These are phyloP conservation scores for Mycena maculata DNA, from an alignment of 768 basidiomycete species.

Conservation along the genomic window DNA sequence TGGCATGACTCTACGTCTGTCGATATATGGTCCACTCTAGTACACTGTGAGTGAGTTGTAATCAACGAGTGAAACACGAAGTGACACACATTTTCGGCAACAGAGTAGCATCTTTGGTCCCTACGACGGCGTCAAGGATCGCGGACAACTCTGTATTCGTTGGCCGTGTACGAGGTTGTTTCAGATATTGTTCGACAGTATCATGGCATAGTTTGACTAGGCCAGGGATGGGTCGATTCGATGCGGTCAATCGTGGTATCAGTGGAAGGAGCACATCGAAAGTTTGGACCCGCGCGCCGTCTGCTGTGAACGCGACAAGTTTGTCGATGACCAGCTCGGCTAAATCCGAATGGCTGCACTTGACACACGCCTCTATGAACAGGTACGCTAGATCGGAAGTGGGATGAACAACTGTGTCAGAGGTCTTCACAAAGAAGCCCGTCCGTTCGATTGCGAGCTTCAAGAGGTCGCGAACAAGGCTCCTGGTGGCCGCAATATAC, in stretches of 20 bases:
- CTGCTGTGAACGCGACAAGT: not conserved
- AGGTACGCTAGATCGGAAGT: not conserved
- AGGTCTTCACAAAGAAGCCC: constrained; percentile 8
- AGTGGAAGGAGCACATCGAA: constrained; percentile 3
- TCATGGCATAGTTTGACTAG: constrained; percentile 8
- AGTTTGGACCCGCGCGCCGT: not conserved
- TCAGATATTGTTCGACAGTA: not conserved
- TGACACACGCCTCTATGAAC: constrained; percentile 16
- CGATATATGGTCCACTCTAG: not conserved
- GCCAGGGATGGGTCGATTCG: constrained; percentile 2
- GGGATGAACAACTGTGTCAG: not conserved
- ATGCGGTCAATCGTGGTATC: not conserved
- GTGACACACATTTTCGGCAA: constrained; percentile 2
- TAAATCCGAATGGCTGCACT: not conserved
- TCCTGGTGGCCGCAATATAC: not conserved
- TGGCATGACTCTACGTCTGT: not conserved
- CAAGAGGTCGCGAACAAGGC: constrained; percentile 10
- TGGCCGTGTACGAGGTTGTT: not conserved
- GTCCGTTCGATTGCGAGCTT: constrained; percentile 1
- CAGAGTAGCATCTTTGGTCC: not conserved
- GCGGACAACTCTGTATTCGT: constrained; percentile 4
- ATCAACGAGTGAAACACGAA: too few relatives aligned
- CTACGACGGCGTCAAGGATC: constrained; percentile 5
- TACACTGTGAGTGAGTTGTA: not conserved
- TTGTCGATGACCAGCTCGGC: constrained; percentile 1